These are phyloP conservation scores for Cercospora berteroae DNA, from an alignment of 2,329 filamentous ascomycete species.

Conservation along the genomic window DNA sequence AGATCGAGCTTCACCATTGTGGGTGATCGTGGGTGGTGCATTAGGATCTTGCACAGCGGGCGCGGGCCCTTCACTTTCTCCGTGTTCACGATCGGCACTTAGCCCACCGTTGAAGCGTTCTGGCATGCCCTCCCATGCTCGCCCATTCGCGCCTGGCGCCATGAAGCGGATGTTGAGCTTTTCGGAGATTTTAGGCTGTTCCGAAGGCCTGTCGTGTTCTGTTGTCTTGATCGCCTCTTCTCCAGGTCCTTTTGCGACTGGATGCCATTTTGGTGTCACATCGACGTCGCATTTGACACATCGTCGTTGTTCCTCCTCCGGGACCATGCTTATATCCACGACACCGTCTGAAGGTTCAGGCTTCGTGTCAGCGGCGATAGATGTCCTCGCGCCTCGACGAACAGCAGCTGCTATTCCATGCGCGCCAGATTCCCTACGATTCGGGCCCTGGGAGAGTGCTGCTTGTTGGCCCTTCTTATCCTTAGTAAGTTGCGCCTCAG, in stretches of 20 bases:
- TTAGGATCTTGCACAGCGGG: conserved; percentile 13
- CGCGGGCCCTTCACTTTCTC: conserved; percentile 9
- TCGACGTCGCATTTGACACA: conserved; percentile 57
- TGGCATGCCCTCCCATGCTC: conserved; percentile 34
- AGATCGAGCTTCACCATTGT: conserved; percentile 21
- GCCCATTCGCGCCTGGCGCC: conserved; percentile 31
- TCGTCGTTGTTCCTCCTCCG: conserved; percentile 37
- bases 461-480: conserved; percentile 42
- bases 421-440: conserved; percentile 43
- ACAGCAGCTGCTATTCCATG: conserved; percentile 35
- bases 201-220: conserved; percentile 2
- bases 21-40: conserved; percentile 5
- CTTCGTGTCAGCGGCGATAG: conserved; percentile 33
- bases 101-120: conserved; percentile 23
- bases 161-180: conserved; percentile 30
- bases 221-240: conserved; percentile 15
- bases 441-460: conserved; percentile 29
- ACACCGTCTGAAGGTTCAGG: conserved; percentile 30
- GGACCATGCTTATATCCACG: conserved; percentile 29
- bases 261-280: conserved; percentile 63
- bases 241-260: conserved; percentile 18
- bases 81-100: conserved; percentile 15
- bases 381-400: conserved; percentile 36
- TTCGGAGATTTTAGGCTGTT: conserved; percentile 15
- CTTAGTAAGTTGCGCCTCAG: conserved; percentile 66